Percentiles rank a stretch among this genome's conserved stretches.
Conservation (phyloP, 352 stramenopile species). For the Phytopythium mirpurense region DNA sequence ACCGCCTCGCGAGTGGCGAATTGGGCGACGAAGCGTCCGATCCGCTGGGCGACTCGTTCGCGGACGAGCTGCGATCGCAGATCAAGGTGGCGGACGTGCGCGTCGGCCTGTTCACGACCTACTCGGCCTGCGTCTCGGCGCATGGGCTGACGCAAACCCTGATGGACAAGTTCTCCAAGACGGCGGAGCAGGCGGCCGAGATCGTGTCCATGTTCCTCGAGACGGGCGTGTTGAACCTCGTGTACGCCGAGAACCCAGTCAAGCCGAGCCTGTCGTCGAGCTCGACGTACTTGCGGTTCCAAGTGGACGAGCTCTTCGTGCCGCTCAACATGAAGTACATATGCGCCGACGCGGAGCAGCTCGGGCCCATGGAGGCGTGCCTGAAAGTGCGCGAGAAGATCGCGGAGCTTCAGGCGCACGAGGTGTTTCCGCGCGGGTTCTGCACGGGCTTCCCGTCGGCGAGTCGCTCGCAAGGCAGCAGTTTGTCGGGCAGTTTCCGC, state of each 20-base stretch:
- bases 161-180: constrained; percentile 58
- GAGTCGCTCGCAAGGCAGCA: neutral
- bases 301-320: constrained; percentile 80
- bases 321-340: constrained; percentile 82
- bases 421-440: constrained; percentile 66
- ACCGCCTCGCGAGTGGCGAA: constrained; percentile 20
- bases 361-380: constrained; percentile 66
- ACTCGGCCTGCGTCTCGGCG: constrained; percentile 49
- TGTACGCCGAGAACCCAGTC: constrained; percentile 43
- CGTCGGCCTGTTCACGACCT: constrained; percentile 69
- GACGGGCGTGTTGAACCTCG: constrained; percentile 40
- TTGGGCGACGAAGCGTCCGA: constrained; percentile 12
- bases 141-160: constrained; percentile 44
- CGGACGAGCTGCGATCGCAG: constrained; percentile 53
- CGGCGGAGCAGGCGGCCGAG: constrained; percentile 28
- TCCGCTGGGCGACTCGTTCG: constrained; percentile 53
- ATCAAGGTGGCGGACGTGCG: constrained; percentile 55
- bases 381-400: constrained; percentile 57
- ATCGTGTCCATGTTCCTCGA: constrained; percentile 43
- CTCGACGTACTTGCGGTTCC: constrained; percentile 73
- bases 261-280: constrained; percentile 39
- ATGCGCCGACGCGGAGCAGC: constrained; percentile 32
- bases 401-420: constrained; percentile 57
- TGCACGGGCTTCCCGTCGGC: constrained; percentile 45
- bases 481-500: constrained; percentile 5